Evolutionary conservation across 2,329 filamentous ascomycete genomes (phyloP), one percentile per base, ranked within the genome.

Genomic region (Aureobasidium subglaciale): DNA sequence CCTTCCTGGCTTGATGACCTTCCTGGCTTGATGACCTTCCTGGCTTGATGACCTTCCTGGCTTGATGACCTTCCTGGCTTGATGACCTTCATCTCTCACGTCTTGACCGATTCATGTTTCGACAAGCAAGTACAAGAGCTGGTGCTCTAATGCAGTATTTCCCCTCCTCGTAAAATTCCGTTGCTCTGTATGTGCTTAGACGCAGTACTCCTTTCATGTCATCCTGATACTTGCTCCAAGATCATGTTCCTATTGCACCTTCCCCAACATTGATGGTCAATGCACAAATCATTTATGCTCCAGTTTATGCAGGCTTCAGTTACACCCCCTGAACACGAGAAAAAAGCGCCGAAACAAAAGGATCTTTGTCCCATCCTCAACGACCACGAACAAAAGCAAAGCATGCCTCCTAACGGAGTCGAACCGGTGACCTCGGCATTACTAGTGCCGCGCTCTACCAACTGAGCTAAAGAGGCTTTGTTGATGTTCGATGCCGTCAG

Each of bases 371-470:
- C 2, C 29, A 9, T 15, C 20, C 18, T 20, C 16, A 22, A 32
- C 30, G 8, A 34, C 25, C 30, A 38, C n/a, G 10, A 29, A 22
- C 46, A 42, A 41, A 42, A 43, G 13, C 4, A 34, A 35, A 27
- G 2, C 7, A n/a, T 48, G 50, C 50, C 50, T n/a, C 29, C 50
- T 43, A 7, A 54, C 50, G 38, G 50, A 54, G 50, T 54, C 38
- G 50, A 54, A 54, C 50, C 38, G 50, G 38, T 7, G 50, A 54
- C 50, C 50, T 54, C 50, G 50, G 38, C 50, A 54, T 54, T 54
- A 54, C 50, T 54, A 54, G 50, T 54, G 50, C 38, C 50, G 50
- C 50, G 50, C 50, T 54, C 50, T 54, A 54, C 50, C 50, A 54
- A 54, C 50, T 54, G 50, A 54, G 50, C 50, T 54, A 54, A 43